phyloP scores from a whole-genome alignment of 1,139 yeast genomes.

The Geotrichum bryndzae region DNA sequence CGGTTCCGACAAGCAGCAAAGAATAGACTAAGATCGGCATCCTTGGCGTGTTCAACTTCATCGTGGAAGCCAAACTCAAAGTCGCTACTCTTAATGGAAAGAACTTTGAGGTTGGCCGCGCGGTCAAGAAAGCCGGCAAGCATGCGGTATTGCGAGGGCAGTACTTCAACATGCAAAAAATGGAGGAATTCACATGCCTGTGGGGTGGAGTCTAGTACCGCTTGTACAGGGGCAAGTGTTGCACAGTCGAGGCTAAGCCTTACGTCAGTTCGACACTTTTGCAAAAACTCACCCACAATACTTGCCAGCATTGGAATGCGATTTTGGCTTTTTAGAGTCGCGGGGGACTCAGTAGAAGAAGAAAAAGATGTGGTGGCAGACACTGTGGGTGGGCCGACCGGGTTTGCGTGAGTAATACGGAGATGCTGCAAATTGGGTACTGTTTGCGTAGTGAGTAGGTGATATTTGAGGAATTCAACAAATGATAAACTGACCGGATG shows the following conservation, averaged over 20 bases:
- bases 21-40: not conserved
- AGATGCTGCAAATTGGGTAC: constrained; percentile 8
- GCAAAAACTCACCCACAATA: constrained; percentile 1
- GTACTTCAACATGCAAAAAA: constrained; percentile 8
- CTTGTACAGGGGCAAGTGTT: constrained; percentile 2
- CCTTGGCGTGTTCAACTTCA: not conserved
- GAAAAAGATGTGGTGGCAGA: not conserved
- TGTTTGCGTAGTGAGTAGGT: constrained; percentile 3
- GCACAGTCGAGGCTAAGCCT: constrained; percentile 9
- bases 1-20: not conserved
- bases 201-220: not conserved
- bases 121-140: not conserved
- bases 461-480: not conserved
- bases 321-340: not conserved
- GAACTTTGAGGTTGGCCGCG: not conserved
- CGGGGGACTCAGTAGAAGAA: not conserved
- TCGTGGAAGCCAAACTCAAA: not conserved
- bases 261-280: not conserved
- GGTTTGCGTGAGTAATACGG: constrained; percentile 5
- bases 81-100: constrained; percentile 4
- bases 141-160: not conserved
- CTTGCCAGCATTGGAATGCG: not conserved
- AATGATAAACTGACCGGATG: not conserved
- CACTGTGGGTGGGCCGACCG: not conserved
- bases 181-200: not conserved